Percentiles rank a stretch among this genome's conserved stretches.
phyloP scores from a whole-genome alignment of 228 moss, liverwort and hornwort species.

The Sphagnum magellanicum region DNA sequence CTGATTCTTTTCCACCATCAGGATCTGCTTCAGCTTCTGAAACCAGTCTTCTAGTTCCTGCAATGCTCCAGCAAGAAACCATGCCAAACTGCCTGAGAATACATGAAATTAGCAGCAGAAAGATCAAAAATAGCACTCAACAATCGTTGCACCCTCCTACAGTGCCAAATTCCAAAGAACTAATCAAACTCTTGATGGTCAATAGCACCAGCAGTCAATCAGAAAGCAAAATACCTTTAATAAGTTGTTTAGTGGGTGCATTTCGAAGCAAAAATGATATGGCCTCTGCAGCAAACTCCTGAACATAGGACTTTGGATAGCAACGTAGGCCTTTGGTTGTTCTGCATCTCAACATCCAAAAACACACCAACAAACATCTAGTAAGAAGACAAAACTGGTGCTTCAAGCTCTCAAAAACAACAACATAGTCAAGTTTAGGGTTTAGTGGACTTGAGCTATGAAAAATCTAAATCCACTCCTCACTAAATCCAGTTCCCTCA shows the following conservation, averaged over 20 bases:
- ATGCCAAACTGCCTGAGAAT: no score
- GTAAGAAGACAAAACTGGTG: neutral
- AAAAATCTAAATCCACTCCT: neutral
- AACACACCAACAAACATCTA: constrained; percentile 2
- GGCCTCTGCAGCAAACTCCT: constrained; percentile 92
- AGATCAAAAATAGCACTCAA: no score
- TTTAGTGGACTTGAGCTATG: neutral
- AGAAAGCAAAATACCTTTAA: constrained; percentile 47
- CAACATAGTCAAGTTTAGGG: neutral
- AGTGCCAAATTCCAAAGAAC: no score
- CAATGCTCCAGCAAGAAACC: neutral
- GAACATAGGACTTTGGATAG: constrained; percentile 78
- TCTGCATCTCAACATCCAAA: constrained; percentile 25
- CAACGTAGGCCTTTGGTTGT: constrained; percentile 78
- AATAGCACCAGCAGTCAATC: no score
- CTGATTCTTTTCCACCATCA: constrained; percentile 41
- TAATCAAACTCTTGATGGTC: no score
- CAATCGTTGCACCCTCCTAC: no score
- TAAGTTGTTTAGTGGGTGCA: constrained; percentile 79
- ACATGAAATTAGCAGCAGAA: no score
- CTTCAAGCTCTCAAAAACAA: neutral
- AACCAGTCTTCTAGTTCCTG: constrained; percentile 75
- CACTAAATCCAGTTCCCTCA: no score
- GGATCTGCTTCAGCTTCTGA: constrained; percentile 74
- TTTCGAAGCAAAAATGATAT: constrained; percentile 85